Percentiles rank a stretch among this genome's conserved stretches.
Conservation (phyloP, 495 filamentous ascomycete species). For the Talaromyces wortmannii region DNA sequence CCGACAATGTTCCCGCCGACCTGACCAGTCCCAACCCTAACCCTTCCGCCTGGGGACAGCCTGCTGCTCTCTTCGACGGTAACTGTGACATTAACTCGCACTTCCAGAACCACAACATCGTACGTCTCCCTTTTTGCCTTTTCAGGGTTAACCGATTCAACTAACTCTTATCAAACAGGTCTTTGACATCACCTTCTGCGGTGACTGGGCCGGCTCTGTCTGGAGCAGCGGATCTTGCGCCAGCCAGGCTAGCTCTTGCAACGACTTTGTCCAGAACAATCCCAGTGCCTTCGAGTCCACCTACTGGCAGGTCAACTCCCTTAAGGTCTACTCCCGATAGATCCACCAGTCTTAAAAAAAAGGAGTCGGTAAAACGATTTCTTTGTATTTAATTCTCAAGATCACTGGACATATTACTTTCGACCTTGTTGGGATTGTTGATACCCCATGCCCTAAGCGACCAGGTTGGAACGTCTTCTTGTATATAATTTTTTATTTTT, state of each 20-base stretch:
- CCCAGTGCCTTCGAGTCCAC: conserved; percentile 51
- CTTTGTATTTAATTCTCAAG: neutral
- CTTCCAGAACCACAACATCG: conserved; percentile 59
- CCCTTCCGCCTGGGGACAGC: conserved; percentile 51
- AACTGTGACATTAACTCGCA: conserved; percentile 53
- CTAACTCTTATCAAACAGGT: conserved; percentile 20
- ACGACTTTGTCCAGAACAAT: conserved; percentile 56
- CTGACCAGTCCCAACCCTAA: conserved; percentile 43
- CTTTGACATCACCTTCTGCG: conserved; percentile 64
- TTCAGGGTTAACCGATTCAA: neutral
- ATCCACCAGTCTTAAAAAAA: neutral
- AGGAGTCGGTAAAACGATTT: too few relatives aligned
- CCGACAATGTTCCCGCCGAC: conserved; percentile 43
- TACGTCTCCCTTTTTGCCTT: conserved; percentile 11
- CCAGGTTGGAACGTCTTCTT: neutral
- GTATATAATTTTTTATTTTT: neutral
- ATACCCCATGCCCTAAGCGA: neutral
- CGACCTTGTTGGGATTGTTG: neutral
- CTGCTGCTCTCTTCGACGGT: conserved; percentile 51
- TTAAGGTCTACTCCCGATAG: conserved; percentile 51
- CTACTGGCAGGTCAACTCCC: conserved; percentile 61
- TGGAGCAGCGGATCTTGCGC: conserved; percentile 24
- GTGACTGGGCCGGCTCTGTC: conserved; percentile 51
- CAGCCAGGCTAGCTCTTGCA: conserved; percentile 43
- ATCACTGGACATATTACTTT: neutral